Conservation (phyloP, 306 rosid species). For the Echinosophora koreensis region DNA sequence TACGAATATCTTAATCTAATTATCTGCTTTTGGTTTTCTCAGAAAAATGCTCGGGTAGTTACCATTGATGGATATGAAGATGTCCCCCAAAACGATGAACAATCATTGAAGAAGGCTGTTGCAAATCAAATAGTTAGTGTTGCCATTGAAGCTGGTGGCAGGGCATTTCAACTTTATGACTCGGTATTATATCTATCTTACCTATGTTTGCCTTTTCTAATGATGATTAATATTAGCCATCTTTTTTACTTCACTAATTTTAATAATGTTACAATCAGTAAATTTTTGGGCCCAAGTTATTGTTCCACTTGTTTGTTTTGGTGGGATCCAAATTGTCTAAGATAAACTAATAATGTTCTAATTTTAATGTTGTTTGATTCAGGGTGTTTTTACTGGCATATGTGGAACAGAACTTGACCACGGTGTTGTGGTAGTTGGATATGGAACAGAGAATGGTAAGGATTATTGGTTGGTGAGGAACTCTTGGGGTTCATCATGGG, state of each 20-base stretch:
- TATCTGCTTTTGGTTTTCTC: background rate
- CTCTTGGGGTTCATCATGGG: conserved; percentile 92
- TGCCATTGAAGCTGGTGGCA: conserved; percentile 97
- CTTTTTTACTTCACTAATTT: background rate
- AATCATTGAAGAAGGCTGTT: conserved; percentile 75
- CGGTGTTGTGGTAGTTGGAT: conserved; percentile 80
- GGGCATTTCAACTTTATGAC: conserved; percentile 82
- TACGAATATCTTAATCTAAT: background rate
- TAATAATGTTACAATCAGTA: background rate
- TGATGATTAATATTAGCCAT: background rate
- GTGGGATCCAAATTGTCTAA: conserved; percentile 6
- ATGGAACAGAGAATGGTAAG: conserved; percentile 70
- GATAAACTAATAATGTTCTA: background rate
- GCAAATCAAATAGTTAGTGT: conserved; percentile 82
- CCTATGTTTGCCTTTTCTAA: background rate
- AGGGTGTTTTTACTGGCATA: conserved; percentile 86
- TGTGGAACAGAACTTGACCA: conserved; percentile 92
- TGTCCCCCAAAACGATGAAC: conserved; percentile 81
- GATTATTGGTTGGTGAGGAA: conserved; percentile 90
- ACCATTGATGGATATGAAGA: conserved; percentile 81
- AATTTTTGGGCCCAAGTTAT: background rate
- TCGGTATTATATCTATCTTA: conserved; percentile 57
- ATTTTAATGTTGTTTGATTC: conserved; percentile 23
- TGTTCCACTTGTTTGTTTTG: background rate
- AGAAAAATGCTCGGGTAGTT: conserved; percentile 82